Evolutionary conservation across 2,329 filamentous ascomycete species (phyloP), one percentile per base, ranked within the genome.

Genomic region (Neopestalotiopsis sp.): DNA sequence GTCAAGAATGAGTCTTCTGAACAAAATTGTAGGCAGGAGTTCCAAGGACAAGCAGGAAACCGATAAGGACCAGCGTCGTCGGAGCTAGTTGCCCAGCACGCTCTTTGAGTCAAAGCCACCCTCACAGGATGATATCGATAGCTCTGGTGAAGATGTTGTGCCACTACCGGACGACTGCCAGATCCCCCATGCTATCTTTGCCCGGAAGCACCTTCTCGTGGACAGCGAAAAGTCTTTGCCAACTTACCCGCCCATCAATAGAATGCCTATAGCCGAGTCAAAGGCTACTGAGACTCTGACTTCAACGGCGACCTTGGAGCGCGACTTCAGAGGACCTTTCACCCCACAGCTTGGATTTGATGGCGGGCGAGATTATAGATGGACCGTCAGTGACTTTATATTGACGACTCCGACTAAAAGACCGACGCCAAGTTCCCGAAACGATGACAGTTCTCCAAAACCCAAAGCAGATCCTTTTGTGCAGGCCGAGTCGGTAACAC

Each of bases 331-430:
- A 3, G 82, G 81, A 2, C 83, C 83, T 0, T 83, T 85, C 32
- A 85, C 82, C 1, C 81, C 83, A 13, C 80, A 84, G 66, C 77
- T 85, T 28, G 82, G 82, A 65, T 83, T 83, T 61, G 83, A 85
- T 69, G 80, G 83, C 20, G 81, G 83, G 1, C 75, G 84, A 56
- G 83, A 85, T 67, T 83, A 81, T 68, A 76, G 78, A 61, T 83
- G 80, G 79, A 77, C 70, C 42, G 62, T 66, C 42, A 67, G 71
- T 34, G 72, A 74, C 24, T 63, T 10, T 12, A 38, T 17, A 7
- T 14, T 20, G 13, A 24, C 32, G 9, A 38, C 32, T 9, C 59
- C 30, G 10, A 30, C 12, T 17, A 61, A 20, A 30, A 32, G 30
- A 59, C 13, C 13, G 24, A 24, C 24, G 10, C n/a, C 24, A 59